Percentiles rank a stretch among this genome's conserved stretches.
phyloP scores from a whole-genome alignment of 2,329 filamentous ascomycete genomes.

The Aspergillus udagawae region DNA sequence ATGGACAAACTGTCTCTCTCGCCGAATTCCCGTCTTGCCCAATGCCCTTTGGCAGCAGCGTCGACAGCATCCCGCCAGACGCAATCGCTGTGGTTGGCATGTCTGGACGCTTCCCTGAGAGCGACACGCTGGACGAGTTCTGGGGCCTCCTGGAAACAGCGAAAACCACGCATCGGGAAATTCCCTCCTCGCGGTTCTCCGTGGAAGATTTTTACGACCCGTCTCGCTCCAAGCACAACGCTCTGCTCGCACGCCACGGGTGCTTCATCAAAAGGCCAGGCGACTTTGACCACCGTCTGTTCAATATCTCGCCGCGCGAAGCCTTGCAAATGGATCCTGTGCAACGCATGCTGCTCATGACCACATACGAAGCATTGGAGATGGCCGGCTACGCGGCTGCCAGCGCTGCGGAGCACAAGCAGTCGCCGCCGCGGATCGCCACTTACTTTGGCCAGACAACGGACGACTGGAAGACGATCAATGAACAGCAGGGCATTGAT shows the following conservation, averaged over 20 bases:
- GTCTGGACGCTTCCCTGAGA: too few species aligned
- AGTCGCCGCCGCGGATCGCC: constrained; percentile 46
- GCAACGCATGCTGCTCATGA: constrained; percentile 70
- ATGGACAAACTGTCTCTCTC: too few species aligned
- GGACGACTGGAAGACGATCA: constrained; percentile 74
- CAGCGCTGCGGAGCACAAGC: constrained; percentile 47
- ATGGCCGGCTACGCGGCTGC: constrained; percentile 72
- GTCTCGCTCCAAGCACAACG: too few species aligned
- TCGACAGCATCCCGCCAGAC: too few species aligned
- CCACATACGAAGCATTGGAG: constrained; percentile 77
- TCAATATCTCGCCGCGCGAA: constrained; percentile 82
- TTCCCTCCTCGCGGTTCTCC: too few species aligned
- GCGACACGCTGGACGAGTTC: too few species aligned
- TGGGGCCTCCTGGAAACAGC: too few species aligned
- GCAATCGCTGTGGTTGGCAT: too few species aligned
- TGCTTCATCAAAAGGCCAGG: constrained; percentile 74
- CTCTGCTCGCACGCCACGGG: constrained; percentile 41
- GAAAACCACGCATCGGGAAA: too few species aligned
- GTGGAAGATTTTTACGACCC: too few species aligned
- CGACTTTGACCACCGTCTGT: constrained; percentile 76
- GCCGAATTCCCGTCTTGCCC: too few species aligned
- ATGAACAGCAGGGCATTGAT: constrained; percentile 67
- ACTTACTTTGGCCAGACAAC: constrained; percentile 73
- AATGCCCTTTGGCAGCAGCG: too few species aligned
- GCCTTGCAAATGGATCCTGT: constrained; percentile 77